A percentile compares a stretch with the other conserved stretches of the same genome.
Conservation (phyloP, 1,139 yeast genomes). For the Pneumocystis wakefieldiae region DNA sequence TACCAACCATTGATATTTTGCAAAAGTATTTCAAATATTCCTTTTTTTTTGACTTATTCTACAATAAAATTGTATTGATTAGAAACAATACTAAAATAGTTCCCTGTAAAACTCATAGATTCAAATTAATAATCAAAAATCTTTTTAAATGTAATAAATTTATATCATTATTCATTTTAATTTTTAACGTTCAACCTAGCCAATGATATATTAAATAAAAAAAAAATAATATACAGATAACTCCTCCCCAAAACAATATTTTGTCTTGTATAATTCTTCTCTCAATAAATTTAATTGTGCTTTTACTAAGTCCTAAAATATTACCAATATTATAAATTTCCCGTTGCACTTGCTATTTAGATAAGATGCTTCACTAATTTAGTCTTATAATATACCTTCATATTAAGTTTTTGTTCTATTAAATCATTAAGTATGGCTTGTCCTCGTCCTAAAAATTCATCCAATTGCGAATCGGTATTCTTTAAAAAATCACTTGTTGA, state of each 20-base stretch:
- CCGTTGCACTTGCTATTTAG: slow-evolving; percentile 38
- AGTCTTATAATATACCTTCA: background rate
- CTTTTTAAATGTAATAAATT: background rate
- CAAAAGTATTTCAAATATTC: too few relatives aligned
- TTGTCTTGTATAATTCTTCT: slow-evolving; percentile 80
- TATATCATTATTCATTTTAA: background rate
- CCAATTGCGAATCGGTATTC: slow-evolving; percentile 67
- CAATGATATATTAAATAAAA: slow-evolving; percentile 58
- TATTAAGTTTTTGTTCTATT: slow-evolving; percentile 57
- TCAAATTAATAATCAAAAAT: background rate
- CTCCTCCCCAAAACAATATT: slow-evolving; percentile 70
- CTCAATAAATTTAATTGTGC: slow-evolving; percentile 70
- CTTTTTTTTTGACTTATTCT: too few relatives aligned
- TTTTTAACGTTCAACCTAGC: slow-evolving; percentile 32
- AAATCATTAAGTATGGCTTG: slow-evolving; percentile 72
- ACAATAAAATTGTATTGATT: too few relatives aligned
- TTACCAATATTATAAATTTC: slow-evolving; percentile 54
- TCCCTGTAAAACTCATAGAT: background rate
- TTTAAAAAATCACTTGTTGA: slow-evolving; percentile 36
- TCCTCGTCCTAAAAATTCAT: slow-evolving; percentile 82
- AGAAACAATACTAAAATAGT: too few relatives aligned
- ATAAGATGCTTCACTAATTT: slow-evolving; percentile 26
- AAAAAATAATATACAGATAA: slow-evolving; percentile 43
- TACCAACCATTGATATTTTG: too few relatives aligned
- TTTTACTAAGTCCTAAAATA: slow-evolving; percentile 75